phyloP scores from a whole-genome alignment of 768 basidiomycete species.

The Amanita fuliginea region DNA sequence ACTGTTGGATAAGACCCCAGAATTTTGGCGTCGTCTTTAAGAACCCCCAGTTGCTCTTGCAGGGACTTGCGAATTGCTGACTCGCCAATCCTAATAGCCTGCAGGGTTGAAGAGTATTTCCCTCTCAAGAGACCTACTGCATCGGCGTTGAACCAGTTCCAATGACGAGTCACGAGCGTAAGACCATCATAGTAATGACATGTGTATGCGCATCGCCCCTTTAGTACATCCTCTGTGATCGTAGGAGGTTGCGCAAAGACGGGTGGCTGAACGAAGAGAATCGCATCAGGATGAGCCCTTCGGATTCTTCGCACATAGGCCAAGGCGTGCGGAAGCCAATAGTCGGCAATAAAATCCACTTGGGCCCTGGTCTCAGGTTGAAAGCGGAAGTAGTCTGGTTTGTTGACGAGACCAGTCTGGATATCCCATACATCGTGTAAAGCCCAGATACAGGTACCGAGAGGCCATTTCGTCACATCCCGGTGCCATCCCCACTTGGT shows the following conservation, averaged over 20 bases:
- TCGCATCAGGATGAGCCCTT: constrained; percentile 63
- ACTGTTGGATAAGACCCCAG: constrained; percentile 68
- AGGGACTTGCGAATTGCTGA: constrained; percentile 69
- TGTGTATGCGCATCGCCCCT: constrained; percentile 62
- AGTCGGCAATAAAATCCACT: constrained; percentile 66
- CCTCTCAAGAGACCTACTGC: constrained; percentile 87
- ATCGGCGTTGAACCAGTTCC: constrained; percentile 95
- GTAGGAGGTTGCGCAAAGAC: constrained; percentile 77
- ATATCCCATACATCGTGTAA: constrained; percentile 85
- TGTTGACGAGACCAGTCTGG: constrained; percentile 51
- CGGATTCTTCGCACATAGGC: constrained; percentile 50
- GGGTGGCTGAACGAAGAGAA: constrained; percentile 86
- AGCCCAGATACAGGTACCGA: constrained; percentile 82
- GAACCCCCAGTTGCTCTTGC: constrained; percentile 70
- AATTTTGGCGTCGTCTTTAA: constrained; percentile 63
- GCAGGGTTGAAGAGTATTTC: constrained; percentile 55
- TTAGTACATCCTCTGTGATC: constrained; percentile 40
- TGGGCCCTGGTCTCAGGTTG: constrained; percentile 28
- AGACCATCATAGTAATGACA: constrained; percentile 94
- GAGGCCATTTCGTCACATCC: constrained; percentile 46
- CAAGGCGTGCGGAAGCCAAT: constrained; percentile 66
- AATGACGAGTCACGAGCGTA: constrained; percentile 85
- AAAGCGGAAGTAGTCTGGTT: constrained; percentile 66
- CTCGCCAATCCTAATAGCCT: constrained; percentile 78
- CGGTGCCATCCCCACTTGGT: constrained; percentile 80